Evolutionary conservation across 2,329 filamentous ascomycete genomes (phyloP).

Genomic region (Cercospora sojina): DNA sequence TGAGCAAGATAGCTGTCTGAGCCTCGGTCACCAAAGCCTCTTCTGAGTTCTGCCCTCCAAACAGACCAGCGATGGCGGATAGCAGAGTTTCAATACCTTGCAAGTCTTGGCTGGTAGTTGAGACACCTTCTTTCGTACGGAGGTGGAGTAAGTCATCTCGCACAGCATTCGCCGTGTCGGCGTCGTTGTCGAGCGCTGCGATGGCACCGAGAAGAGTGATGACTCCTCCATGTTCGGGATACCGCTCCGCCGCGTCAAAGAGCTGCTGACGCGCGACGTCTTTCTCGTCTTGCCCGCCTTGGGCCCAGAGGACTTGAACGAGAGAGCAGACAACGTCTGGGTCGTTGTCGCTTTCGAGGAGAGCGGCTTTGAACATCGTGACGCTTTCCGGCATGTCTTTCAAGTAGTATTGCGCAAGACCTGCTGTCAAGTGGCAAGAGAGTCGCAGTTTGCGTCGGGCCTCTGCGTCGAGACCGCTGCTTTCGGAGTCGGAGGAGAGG

Average conservation of each 20-base stretch:
- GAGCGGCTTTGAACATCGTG: constrained; percentile 73
- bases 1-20: constrained; percentile 74
- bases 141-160: constrained; percentile 72
- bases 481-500: constrained; percentile 69
- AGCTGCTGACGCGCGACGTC: constrained; percentile 75
- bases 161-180: constrained; percentile 77
- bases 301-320: constrained; percentile 90
- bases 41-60: constrained; percentile 36
- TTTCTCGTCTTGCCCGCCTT: constrained; percentile 70
- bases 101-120: constrained; percentile 58
- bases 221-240: constrained; percentile 74
- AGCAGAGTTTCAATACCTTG: constrained; percentile 71
- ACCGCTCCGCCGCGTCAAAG: constrained; percentile 72
- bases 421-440: constrained; percentile 81
- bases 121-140: constrained; percentile 64
- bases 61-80: constrained; percentile 66
- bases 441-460: constrained; percentile 70
- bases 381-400: constrained; percentile 68
- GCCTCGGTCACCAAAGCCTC: constrained; percentile 62
- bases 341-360: constrained; percentile 72
- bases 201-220: constrained; percentile 81
- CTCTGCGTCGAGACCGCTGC: constrained; percentile 62
- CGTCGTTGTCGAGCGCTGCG: constrained; percentile 75
- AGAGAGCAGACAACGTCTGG: constrained; percentile 85
- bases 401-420: constrained; percentile 75